Evolutionary conservation across 2,329 filamentous ascomycete genomes (phyloP).

Genomic region (Exophiala mesophila): DNA sequence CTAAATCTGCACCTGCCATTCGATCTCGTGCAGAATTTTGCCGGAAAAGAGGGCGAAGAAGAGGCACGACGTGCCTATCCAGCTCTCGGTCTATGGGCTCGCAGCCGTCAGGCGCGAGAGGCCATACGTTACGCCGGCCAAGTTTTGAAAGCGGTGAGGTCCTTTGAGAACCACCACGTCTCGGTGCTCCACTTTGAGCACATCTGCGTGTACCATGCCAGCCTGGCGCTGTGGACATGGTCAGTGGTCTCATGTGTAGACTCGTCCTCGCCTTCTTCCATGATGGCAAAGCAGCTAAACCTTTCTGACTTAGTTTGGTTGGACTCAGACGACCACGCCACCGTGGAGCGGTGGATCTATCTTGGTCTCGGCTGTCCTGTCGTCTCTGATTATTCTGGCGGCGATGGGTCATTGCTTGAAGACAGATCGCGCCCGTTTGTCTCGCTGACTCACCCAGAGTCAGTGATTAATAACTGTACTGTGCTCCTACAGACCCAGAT

Average conservation of each 20-base stretch:
- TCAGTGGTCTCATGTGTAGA: neutral
- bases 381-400: neutral
- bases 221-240: slow-evolving; percentile 4
- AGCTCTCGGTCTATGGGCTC: slow-evolving; percentile 1
- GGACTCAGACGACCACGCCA: neutral
- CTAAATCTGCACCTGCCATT: slow-evolving; percentile 4
- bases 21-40: slow-evolving; percentile 3
- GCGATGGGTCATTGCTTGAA: neutral
- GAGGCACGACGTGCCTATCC: slow-evolving; percentile 2
- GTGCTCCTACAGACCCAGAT: neutral
- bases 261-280: neutral
- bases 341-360: neutral
- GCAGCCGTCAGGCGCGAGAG: slow-evolving; percentile 3
- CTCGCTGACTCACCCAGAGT: neutral
- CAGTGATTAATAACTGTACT: neutral
- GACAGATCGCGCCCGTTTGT: neutral
- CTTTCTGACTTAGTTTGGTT: neutral
- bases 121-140: slow-evolving; percentile 8
- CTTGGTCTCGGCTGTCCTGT: neutral
- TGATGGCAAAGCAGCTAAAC: neutral
- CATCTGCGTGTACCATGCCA: slow-evolving; percentile 1
- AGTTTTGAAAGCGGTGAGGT: slow-evolving; percentile 2
- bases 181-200: neutral
- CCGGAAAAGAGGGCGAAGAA: slow-evolving; percentile 6
- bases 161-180: neutral